phyloP scores from a whole-genome alignment of 2,329 filamentous ascomycete species.

The Fusarium sulawesiense region DNA sequence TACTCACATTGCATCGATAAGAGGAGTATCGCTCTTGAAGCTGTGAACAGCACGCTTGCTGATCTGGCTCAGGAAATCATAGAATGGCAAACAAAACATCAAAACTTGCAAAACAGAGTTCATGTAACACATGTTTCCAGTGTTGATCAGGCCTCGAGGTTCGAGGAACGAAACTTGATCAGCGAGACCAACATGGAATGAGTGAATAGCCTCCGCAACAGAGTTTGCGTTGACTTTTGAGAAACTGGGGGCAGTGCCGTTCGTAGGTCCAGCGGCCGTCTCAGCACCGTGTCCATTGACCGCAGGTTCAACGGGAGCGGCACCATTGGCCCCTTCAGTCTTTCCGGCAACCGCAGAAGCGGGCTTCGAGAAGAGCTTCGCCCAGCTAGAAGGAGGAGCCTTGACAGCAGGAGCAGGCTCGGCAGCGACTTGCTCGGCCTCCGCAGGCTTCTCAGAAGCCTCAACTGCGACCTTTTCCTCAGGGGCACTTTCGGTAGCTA shows the following conservation, averaged over 20 bases:
- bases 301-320: slow-evolving; percentile 22
- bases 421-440: slow-evolving; percentile 32
- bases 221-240: slow-evolving; percentile 64
- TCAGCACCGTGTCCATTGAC: slow-evolving; percentile 44
- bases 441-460: slow-evolving; percentile 42
- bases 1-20: slow-evolving; percentile 91
- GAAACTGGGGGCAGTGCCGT: slow-evolving; percentile 51
- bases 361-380: slow-evolving; percentile 54
- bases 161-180: slow-evolving; percentile 85
- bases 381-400: slow-evolving; percentile 54
- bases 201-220: slow-evolving; percentile 79
- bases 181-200: slow-evolving; percentile 74
- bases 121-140: slow-evolving; percentile 99
- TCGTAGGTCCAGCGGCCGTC: slow-evolving; percentile 20
- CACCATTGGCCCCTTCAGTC: slow-evolving; percentile 45
- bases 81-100: slow-evolving; percentile 93
- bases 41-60: slow-evolving; percentile 85
- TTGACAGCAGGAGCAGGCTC: slow-evolving; percentile 43
- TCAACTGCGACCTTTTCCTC: slow-evolving; percentile 22
- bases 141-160: slow-evolving; percentile 93
- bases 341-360: slow-evolving; percentile 34
- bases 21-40: slow-evolving; percentile 93
- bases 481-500: slow-evolving; percentile 21
- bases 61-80: slow-evolving; percentile 89
- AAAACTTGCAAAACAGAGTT: slow-evolving; percentile 98